Evolutionary conservation across 176 grass and related monocot species (phyloP).

Genomic region (Carex kokanica): DNA sequence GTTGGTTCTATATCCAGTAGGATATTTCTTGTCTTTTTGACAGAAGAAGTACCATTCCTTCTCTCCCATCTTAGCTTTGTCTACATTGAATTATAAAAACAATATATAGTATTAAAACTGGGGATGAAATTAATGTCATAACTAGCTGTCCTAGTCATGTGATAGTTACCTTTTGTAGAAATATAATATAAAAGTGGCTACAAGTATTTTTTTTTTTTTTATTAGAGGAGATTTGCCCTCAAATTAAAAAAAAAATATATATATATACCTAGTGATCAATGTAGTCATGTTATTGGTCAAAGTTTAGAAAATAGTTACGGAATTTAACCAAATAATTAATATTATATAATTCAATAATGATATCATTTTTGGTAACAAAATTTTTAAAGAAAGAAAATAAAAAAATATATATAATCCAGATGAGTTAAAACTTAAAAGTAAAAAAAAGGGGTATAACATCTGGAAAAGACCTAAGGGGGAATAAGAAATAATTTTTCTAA

Average conservation of each 20-base stretch:
- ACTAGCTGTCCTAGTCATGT: not conserved
- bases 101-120: not conserved
- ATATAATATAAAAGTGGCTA: not conserved
- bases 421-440: not conserved
- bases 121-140: not conserved
- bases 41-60: constrained; percentile 38
- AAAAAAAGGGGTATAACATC: not conserved
- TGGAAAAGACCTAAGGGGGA: not conserved
- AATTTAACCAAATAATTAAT: not conserved
- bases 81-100: not conserved
- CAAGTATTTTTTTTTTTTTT: too few relatives aligned
- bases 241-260: not conserved
- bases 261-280: not conserved
- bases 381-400: not conserved
- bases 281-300: not conserved
- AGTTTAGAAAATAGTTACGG: not conserved
- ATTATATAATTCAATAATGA: not conserved
- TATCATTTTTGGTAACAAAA: not conserved
- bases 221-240: not conserved
- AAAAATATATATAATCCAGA: not conserved
- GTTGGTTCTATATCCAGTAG: constrained; percentile 25
- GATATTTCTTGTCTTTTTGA: constrained; percentile 34
- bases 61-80: constrained; percentile 33
- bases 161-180: not conserved
- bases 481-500: not conserved